Percentiles rank a stretch among this genome's conserved stretches.
Evolutionary conservation across 164 flowering plant species (phyloP).

Genomic region (Santalum album): DNA sequence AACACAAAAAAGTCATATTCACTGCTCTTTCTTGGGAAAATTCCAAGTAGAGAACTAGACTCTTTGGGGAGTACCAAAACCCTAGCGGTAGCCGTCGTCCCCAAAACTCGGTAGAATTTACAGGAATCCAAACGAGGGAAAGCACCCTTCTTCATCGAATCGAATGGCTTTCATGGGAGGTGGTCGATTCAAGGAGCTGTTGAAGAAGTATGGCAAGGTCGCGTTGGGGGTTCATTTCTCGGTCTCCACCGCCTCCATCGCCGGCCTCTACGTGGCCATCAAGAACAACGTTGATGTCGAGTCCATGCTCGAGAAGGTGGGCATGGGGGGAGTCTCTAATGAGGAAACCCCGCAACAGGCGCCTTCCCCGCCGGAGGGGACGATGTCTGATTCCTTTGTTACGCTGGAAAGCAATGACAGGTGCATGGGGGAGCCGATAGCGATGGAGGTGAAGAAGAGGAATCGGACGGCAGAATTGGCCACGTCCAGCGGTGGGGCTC

Average conservation of each 20-base stretch:
- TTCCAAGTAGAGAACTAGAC: too few relatives aligned
- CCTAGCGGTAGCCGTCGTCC: too few relatives aligned
- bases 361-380: constrained; percentile 5
- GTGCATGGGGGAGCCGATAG: too few relatives aligned
- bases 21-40: too few relatives aligned
- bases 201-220: constrained; percentile 90
- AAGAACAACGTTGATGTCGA: constrained; percentile 92
- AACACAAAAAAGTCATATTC: too few relatives aligned
- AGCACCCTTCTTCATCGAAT: background rate
- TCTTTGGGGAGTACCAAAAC: too few relatives aligned
- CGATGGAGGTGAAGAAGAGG: constrained; percentile 24
- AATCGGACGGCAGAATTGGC: constrained; percentile 73
- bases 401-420: too few relatives aligned
- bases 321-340: constrained; percentile 37
- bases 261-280: constrained; percentile 80
- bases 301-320: constrained; percentile 46
- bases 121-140: background rate
- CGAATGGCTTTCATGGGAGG: constrained; percentile 27
- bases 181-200: constrained; percentile 47
- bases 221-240: constrained; percentile 77
- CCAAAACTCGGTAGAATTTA: background rate
- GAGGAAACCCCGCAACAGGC: constrained; percentile 6
- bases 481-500: constrained; percentile 73
- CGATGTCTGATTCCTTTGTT: too few relatives aligned
- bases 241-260: constrained; percentile 67